Percentiles rank a stretch among this genome's conserved stretches.
Evolutionary conservation across 202 grass and related monocot species (phyloP).

Genomic region (Sporobolus alterniflorus): DNA sequence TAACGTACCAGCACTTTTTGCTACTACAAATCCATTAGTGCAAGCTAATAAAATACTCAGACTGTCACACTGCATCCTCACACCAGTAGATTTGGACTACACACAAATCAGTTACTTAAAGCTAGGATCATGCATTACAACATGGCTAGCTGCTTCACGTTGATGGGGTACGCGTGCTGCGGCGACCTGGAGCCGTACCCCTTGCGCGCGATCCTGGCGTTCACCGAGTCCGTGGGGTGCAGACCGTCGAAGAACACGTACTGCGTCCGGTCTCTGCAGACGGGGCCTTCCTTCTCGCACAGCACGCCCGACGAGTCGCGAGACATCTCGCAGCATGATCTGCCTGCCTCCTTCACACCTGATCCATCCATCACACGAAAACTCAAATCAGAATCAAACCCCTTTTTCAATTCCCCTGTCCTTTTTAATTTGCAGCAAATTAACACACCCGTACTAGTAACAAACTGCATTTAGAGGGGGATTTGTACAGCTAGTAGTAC

Average conservation of each 20-base stretch:
- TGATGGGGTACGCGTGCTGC: slow-evolving; percentile 56
- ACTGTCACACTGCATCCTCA: no score
- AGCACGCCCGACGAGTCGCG: slow-evolving; percentile 36
- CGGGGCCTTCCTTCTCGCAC: slow-evolving; percentile 42
- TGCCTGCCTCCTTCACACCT: slow-evolving; percentile 43
- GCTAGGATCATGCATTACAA: slow-evolving; percentile 9
- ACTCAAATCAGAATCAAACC: background rate
- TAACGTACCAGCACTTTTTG: slow-evolving; percentile 45
- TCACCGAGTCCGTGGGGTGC: slow-evolving; percentile 69
- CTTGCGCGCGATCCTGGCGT: slow-evolving; percentile 49
- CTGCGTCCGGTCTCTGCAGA: slow-evolving; percentile 50
- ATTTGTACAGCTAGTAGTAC: no score
- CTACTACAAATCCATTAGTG: no score
- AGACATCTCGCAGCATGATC: slow-evolving; percentile 53
- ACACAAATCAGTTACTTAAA: fast-evolving
- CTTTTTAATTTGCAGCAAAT: no score
- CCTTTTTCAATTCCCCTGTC: no score
- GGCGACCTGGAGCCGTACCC: slow-evolving; percentile 44
- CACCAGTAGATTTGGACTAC: no score
- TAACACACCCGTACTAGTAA: no score
- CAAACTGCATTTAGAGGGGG: background rate
- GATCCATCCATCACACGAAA: background rate
- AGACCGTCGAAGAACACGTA: slow-evolving; percentile 79
- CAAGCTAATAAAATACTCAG: no score
- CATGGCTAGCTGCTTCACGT: slow-evolving; percentile 48